Evolutionary conservation across 2,329 filamentous ascomycete species (phyloP), one percentile per base, ranked within the genome.

Genomic region (Epichloe coenophiala): DNA sequence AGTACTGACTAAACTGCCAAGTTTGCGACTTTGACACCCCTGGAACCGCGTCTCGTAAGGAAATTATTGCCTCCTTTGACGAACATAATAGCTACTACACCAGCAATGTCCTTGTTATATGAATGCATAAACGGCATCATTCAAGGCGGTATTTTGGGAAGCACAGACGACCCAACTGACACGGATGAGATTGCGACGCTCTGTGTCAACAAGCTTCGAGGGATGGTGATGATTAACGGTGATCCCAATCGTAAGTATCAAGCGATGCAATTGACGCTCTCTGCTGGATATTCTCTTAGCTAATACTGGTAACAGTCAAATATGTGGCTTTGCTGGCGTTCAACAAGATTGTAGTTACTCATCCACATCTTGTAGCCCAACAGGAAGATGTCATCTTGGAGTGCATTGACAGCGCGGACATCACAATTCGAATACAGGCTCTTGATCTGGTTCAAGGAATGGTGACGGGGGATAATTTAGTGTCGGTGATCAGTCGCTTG

Each of bases 91-190:
- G 84, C 88, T 59, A 95, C 90, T 1, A 98, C 93, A 0, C 86
- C 87, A 5, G 93, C 93, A 31, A 97, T 97, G 93, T 97, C 93
- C n/a, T 70, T 98, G 31, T 71, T 97, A 5, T 98, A 98, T 60
- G 93, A 98, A 68, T 98, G 93, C 63, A 96, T 98, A 68, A 96
- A 95, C 65, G 93, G 93, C 23, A 95, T 98, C 55, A 95, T 98
- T 53, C 90, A 96, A 64, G 93, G 93, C 31, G 93, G 93, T 0
- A 95, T 98, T 51, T 72, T 98, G 47, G 87, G 88, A 35, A 87
- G 84, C 43, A 81, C 83, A 31, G 88, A 90, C 56, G 86, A 88
- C 49, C 80, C 83, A 19, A 76, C 83, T 36, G 90, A 91, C 50
- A 85, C 86, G 39, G 90, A 97, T 58, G 90, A 96, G 65, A 88